Base-by-base conservation (phyloP, 2,329 filamentous ascomycete genomes). In the Simplicillium sp. region DNA sequence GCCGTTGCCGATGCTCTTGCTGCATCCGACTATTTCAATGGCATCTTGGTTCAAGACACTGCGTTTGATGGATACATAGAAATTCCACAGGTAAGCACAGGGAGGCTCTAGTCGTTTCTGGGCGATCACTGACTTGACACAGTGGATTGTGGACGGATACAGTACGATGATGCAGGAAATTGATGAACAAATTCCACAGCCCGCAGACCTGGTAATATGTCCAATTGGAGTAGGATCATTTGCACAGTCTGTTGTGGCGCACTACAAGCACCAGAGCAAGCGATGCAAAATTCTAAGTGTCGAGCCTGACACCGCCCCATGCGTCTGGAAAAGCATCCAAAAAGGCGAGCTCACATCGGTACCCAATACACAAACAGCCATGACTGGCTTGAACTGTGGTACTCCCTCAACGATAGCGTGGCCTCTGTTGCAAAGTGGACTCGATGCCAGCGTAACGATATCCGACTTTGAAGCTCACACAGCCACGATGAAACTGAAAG, bases 71-170 rank as follows among this genome's bases (percentile, higher is more conserved):
- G 75, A 2, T 87, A 84, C 49, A 71, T 79, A 36, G 66, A 77
- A 32, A 73, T 87, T 5, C 82, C 84, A 0, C 56, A 66, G 58
- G 75, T 74, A 41, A 44, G 58, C 44, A 5, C 18, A 32, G 11
- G 7, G n/a, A 31, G 1, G 25, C 12, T 38, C 12, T 9, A 17
- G 2, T 7, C 11, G 3, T 8, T n/a, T 11, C 29, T 18, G 7
- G 20, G 11, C 11, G 12, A 41, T 5, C 29, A 11, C 14, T 37
- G 6, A 16, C 12, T 31, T 28, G 36, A n/a, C 16, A 11, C 36
- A 75, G 57, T 88, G 82, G 78, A 82, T 89, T 16, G 81, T 87
- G 0, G 78, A 90, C 45, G 86, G 86, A 0, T 92, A 90, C 51
- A 68, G 68, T 4, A 87, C 84, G 0, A 81, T 89, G 72, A 64